Percentiles rank a stretch among this genome's conserved stretches.
These are phyloP conservation scores for Psidium friedrichsthalianum DNA, from an alignment of 345 rosid genomes.

Conservation along the genomic window DNA sequence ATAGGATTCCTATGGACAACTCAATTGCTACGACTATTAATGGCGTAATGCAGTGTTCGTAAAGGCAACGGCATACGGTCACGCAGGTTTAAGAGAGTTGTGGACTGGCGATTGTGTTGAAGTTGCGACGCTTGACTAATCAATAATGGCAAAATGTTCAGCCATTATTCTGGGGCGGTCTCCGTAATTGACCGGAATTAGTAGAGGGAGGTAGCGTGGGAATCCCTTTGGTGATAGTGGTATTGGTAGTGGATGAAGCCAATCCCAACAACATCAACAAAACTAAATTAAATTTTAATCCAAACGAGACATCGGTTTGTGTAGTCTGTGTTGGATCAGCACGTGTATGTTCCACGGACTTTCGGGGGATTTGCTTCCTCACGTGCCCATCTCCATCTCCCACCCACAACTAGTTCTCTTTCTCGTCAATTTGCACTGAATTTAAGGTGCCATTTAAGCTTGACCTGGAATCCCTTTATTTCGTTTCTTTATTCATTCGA, in stretches of 20 bases:
- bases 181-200: slow-evolving; percentile 49
- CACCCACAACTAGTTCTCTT: neutral
- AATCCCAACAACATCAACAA: neutral
- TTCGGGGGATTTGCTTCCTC: slow-evolving; percentile 14
- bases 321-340: slow-evolving; percentile 16
- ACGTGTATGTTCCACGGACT: slow-evolving; percentile 28
- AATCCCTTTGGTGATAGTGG: slow-evolving; percentile 13
- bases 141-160: neutral
- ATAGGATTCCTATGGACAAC: neutral
- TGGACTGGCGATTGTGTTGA: neutral
- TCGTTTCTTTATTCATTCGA: neutral
- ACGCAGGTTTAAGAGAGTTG: neutral
- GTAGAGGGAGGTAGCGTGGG: slow-evolving; percentile 24
- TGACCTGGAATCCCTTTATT: neutral
- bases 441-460: neutral
- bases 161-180: neutral
- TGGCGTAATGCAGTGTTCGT: slow-evolving; percentile 27
- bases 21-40: neutral
- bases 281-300: neutral
- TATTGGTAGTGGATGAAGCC: neutral
- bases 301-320: slow-evolving; percentile 19
- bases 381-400: neutral
- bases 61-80: slow-evolving; percentile 43
- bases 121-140: neutral
- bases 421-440: neutral